A percentile compares a stretch with the other conserved stretches of the same genome.
phyloP scores from a whole-genome alignment of 177 flowering plant species.

The Vitis hybrid region DNA sequence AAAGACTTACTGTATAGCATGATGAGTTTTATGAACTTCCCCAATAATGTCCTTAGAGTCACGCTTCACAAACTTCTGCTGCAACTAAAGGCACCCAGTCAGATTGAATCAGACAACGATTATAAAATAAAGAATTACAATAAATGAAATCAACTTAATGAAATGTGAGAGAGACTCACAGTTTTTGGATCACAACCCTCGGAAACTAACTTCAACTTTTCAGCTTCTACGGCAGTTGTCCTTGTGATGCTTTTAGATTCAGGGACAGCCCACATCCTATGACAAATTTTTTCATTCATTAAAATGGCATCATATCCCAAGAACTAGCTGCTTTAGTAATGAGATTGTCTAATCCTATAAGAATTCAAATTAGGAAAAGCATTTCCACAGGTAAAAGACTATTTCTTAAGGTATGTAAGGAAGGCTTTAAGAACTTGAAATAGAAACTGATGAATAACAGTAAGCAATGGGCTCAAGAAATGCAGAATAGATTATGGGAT shows the following conservation, averaged over 20 bases:
- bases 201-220: constrained; percentile 48
- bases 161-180: constrained; percentile 29
- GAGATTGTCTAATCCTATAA: neutral
- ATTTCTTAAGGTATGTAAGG: neutral
- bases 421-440: neutral
- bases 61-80: constrained; percentile 36
- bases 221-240: constrained; percentile 46
- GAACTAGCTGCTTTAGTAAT: neutral
- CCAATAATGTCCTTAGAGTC: constrained; percentile 40
- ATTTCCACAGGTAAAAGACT: neutral
- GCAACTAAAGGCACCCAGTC: constrained; percentile 20
- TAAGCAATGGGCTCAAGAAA: too few species aligned
- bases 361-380: neutral
- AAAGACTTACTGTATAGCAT: constrained; percentile 51
- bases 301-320: constrained; percentile 1
- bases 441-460: too few species aligned
- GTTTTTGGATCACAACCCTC: constrained; percentile 49
- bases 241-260: constrained; percentile 42
- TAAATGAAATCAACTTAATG: neutral
- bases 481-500: too few species aligned
- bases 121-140: neutral
- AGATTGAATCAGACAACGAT: neutral
- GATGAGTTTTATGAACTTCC: constrained; percentile 50
- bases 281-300: neutral
- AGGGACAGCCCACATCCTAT: constrained; percentile 56